Percentiles rank a stretch among this genome's conserved stretches.
These are phyloP conservation scores for Globisporangium megalacanthum DNA, from an alignment of 352 stramenopile genomes.

Conservation along the genomic window DNA sequence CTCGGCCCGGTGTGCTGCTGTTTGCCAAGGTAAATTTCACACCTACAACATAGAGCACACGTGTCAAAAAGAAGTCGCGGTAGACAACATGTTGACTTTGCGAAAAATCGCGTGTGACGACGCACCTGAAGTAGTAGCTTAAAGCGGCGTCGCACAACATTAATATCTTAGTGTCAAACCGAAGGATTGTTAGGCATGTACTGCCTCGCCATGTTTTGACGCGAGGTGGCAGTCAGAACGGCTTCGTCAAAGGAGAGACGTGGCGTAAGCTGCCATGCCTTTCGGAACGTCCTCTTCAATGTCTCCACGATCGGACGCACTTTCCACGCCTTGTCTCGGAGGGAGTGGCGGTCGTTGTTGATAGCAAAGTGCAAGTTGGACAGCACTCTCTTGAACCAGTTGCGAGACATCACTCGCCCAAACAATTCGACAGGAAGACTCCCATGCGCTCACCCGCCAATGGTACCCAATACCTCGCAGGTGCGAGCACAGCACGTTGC, in stretches of 20 bases:
- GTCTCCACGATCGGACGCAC: constrained; percentile 9
- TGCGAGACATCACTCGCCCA: not conserved
- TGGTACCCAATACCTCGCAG: not conserved
- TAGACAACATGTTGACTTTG: constrained; percentile 1
- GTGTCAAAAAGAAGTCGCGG: constrained; percentile 7
- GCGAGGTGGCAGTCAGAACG: constrained; percentile 17
- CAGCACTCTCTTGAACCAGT: not conserved
- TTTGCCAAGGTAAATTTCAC: no score
- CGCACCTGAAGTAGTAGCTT: constrained; percentile 12
- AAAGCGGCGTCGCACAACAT: constrained; percentile 21
- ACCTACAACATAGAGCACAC: no score
- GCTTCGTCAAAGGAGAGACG: constrained; percentile 27
- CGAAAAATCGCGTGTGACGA: not conserved
- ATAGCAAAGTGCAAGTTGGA: not conserved
- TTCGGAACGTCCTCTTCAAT: constrained; percentile 7
- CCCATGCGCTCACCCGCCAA: not conserved
- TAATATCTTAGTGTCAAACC: constrained; percentile 24
- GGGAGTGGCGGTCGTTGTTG: not conserved
- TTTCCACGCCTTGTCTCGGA: no score
- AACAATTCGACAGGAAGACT: not conserved
- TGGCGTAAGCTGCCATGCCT: constrained; percentile 7
- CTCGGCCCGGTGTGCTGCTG: no score
- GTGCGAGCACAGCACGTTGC: not conserved
- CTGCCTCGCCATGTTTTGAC: constrained; percentile 21
- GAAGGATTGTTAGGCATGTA: constrained; percentile 30